Evolutionary conservation across 2,329 filamentous ascomycete genomes (phyloP), one percentile per base, ranked within the genome.

Genomic region (Nigrograna mackinnonii): DNA sequence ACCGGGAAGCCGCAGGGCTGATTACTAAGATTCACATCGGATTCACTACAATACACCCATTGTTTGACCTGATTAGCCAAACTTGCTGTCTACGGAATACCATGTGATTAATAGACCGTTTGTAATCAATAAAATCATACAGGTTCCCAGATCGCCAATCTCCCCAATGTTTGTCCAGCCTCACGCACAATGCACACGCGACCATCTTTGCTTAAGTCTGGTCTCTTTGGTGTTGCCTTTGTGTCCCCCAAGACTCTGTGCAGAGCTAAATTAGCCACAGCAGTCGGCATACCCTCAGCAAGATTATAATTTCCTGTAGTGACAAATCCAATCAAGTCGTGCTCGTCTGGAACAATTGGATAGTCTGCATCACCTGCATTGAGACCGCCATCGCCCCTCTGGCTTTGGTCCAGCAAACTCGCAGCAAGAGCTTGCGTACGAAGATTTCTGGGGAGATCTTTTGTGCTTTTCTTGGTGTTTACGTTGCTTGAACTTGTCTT

Each of bases 271-370:
- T 80, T 85, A 0, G 87, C 94, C 45, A 97, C 77, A 0, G 85
- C 92, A 13, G 83, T 84, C 1, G 86, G 88, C 52, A 79, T 80
- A 0, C 92, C 94, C 50, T 87, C 82, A 2, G 82, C 80, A 2
- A 97, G 78, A 57, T 86, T 91, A 64, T 86, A 96, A 37, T 88
- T 86, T 0, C 92, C 94, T 1, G 86, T 87, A 2, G 91, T 96
- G 18, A 96, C 85, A 64, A 95, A 99, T 0, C 94, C 94, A 37
- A 97, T 81, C 11, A 97, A 75, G 63, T 96, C 88, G 17, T 80
- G 76, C 48, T 84, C 83, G 7, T 77, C 76, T 0, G 92, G 92
- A n/a, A 91, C 83, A 0, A 83, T 61, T 1, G 86, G 85, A 53
- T 89, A 82, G 0, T 69, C 63, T n/a, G 55, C 51, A 20, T 60